Evolutionary conservation across 192 early-diverging fungal genomes (phyloP).

Genomic region (Umbelopsis vinacea): DNA sequence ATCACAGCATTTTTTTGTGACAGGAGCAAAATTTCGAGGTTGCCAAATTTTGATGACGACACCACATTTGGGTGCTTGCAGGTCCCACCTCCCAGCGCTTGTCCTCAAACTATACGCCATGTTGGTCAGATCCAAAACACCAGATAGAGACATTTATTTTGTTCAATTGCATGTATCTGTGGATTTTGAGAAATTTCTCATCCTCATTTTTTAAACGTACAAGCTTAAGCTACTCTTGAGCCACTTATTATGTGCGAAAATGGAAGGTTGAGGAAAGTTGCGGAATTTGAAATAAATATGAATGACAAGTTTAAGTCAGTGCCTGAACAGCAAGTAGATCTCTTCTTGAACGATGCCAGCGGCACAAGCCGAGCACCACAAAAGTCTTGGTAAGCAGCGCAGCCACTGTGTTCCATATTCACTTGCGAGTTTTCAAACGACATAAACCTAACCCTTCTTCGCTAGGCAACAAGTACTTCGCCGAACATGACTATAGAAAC

Average conservation of each 20-base stretch:
- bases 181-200: too few relatives aligned
- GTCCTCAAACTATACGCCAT: too few relatives aligned
- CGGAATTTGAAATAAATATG: slow-evolving; percentile 1
- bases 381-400: slow-evolving; percentile 20
- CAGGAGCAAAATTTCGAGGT: slow-evolving; percentile 1
- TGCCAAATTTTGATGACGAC: neutral
- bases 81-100: too few relatives aligned
- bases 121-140: too few relatives aligned
- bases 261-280: neutral
- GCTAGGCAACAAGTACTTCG: slow-evolving; percentile 64
- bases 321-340: slow-evolving; percentile 3
- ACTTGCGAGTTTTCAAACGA: neutral
- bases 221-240: neutral
- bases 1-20: neutral
- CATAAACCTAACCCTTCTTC: neutral
- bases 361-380: slow-evolving; percentile 35
- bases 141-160: too few relatives aligned
- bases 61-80: neutral
- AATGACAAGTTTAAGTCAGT: slow-evolving; percentile 6
- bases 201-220: neutral
- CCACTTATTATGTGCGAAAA: neutral
- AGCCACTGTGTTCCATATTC: neutral
- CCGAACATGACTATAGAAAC: slow-evolving; percentile 58
- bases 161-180: neutral
- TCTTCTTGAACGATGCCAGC: slow-evolving; percentile 16